These are phyloP conservation scores for Phytopythium sindhum DNA, from an alignment of 352 stramenopile genomes.

Conservation along the genomic window DNA sequence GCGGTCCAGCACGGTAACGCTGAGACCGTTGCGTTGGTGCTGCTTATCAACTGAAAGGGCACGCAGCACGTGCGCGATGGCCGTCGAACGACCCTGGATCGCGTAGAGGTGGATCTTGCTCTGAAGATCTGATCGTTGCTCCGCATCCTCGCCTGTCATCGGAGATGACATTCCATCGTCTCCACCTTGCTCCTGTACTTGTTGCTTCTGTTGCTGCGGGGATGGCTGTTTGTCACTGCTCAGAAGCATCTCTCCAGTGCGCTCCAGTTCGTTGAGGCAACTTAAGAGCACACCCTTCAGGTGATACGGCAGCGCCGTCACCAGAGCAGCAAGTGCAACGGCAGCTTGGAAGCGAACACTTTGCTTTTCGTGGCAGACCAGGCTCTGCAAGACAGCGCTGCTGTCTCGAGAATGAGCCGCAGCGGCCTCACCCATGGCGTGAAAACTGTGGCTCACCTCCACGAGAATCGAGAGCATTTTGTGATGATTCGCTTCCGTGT, in stretches of 20 bases:
- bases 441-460: slow-evolving; percentile 63
- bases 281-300: slow-evolving; percentile 42
- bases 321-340: slow-evolving; percentile 57
- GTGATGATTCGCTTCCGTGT: slow-evolving; percentile 51
- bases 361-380: slow-evolving; percentile 69
- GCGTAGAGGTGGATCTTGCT: slow-evolving; percentile 72
- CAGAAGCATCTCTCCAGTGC: slow-evolving; percentile 30
- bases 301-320: slow-evolving; percentile 64
- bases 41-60: slow-evolving; percentile 40
- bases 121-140: slow-evolving; percentile 24
- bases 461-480: slow-evolving; percentile 58
- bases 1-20: slow-evolving; percentile 50
- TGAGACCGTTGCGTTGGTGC: slow-evolving; percentile 33
- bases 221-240: not conserved
- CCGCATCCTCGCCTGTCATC: not conserved
- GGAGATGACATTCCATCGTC: slow-evolving; percentile 1
- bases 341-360: slow-evolving; percentile 70
- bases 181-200: not conserved
- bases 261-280: slow-evolving; percentile 37
- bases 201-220: not conserved
- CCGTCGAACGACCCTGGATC: slow-evolving; percentile 65
- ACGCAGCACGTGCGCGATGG: slow-evolving; percentile 64
- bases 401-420: slow-evolving; percentile 42
- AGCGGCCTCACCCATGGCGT: slow-evolving; percentile 62
- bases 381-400: slow-evolving; percentile 32